Percentiles rank a stretch among this genome's conserved stretches.
These are phyloP conservation scores for Alternaria solani DNA, from an alignment of 2,329 filamentous ascomycete species.

Conservation along the genomic window DNA sequence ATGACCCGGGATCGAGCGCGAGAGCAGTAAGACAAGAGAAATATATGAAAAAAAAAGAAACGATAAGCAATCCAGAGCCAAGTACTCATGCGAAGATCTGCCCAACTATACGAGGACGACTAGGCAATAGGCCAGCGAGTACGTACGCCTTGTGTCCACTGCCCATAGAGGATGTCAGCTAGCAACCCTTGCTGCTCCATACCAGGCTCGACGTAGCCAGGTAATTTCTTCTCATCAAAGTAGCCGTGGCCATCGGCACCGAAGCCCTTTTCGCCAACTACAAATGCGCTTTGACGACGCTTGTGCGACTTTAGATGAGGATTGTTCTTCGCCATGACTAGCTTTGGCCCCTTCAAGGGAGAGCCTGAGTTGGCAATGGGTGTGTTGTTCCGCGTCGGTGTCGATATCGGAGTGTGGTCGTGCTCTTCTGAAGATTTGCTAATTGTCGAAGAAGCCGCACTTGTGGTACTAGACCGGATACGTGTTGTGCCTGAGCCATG, in stretches of 20 bases:
- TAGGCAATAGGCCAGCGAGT: conserved; percentile 52
- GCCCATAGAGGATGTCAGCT: conserved; percentile 86
- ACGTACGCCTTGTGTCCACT: conserved; percentile 87
- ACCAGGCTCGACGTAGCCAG: conserved; percentile 68
- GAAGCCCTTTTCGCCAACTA: conserved; percentile 53
- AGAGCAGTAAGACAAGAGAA: background rate
- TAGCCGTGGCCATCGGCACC: conserved; percentile 50
- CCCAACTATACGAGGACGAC: background rate
- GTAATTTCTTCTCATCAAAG: conserved; percentile 61
- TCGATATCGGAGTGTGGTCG: conserved; percentile 26
- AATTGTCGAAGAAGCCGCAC: conserved; percentile 23
- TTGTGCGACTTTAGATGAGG: conserved; percentile 81
- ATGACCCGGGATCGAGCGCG: background rate
- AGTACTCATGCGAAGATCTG: background rate
- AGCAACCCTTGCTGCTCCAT: conserved; percentile 94
- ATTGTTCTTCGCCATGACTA: conserved; percentile 82
- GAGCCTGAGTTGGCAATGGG: conserved; percentile 48
- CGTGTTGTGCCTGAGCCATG: conserved; percentile 46
- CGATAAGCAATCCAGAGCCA: too few relatives aligned
- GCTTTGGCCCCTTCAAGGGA: conserved; percentile 66
- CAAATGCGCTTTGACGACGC: conserved; percentile 58
- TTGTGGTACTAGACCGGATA: conserved; percentile 42
- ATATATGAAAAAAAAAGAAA: background rate
- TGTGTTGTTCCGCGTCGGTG: conserved; percentile 32
- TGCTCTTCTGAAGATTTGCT: conserved; percentile 34